A percentile compares a stretch with the other conserved stretches of the same genome.
Conservation (phyloP, 2,329 filamentous ascomycete genomes). For the Lanzia echinophila region DNA sequence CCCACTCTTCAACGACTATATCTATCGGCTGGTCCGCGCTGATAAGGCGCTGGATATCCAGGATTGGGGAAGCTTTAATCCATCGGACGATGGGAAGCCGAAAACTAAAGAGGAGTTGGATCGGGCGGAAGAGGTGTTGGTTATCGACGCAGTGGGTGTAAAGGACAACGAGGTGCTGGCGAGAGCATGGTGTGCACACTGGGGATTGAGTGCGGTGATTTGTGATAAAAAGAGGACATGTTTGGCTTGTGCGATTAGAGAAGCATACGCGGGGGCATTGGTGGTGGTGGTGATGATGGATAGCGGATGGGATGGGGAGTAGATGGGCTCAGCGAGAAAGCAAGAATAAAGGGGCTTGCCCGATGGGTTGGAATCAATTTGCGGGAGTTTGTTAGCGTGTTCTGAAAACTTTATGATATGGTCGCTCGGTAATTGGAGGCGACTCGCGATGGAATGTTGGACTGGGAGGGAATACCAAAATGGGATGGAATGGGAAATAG, state of each 20-base stretch:
- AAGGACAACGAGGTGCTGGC: constrained; percentile 71
- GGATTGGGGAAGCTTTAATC: not conserved
- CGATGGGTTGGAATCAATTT: too few species aligned
- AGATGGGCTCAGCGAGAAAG: not conserved
- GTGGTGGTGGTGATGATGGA: constrained; percentile 55
- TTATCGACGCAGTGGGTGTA: constrained; percentile 67
- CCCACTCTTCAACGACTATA: constrained; percentile 67
- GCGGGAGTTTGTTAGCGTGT: too few species aligned
- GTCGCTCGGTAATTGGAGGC: too few species aligned
- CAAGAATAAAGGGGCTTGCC: too few species aligned
- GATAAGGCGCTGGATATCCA: constrained; percentile 58
- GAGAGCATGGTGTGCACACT: constrained; percentile 70
- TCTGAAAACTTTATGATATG: too few species aligned
- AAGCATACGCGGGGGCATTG: constrained; percentile 67
- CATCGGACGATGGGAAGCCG: not conserved
- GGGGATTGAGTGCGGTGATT: constrained; percentile 64
- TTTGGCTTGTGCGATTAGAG: constrained; percentile 66
- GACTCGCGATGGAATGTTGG: too few species aligned
- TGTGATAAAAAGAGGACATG: constrained; percentile 58
- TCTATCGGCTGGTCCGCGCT: constrained; percentile 50
- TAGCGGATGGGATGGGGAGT: not conserved
- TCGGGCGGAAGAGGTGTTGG: constrained; percentile 52
- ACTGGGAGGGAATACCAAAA: too few species aligned
- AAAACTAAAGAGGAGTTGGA: not conserved
- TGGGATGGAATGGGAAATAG: too few species aligned